phyloP scores from a whole-genome alignment of 805 yeast genomes.

The Monosporozyma aerobia region DNA sequence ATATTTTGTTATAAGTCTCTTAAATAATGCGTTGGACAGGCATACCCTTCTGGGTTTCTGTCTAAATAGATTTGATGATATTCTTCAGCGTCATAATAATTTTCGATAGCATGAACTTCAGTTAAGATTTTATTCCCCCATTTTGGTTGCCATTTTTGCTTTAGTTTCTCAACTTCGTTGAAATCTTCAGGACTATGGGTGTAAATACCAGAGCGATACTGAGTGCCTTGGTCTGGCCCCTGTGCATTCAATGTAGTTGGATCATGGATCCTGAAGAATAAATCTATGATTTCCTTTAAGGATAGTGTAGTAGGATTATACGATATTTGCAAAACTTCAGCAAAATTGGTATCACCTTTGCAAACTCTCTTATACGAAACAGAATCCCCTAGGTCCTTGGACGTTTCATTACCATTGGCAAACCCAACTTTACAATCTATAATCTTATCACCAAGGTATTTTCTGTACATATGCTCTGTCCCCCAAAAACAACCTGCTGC shows the following conservation, averaged over 20 bases:
- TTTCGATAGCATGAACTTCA: conserved; percentile 51
- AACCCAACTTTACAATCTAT: conserved; percentile 81
- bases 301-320: conserved; percentile 63
- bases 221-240: conserved; percentile 85
- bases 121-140: conserved; percentile 70
- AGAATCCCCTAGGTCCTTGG: conserved; percentile 34
- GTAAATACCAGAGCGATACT: conserved; percentile 79
- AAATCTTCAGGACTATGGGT: conserved; percentile 43
- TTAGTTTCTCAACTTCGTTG: conserved; percentile 36
- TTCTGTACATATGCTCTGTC: conserved; percentile 72
- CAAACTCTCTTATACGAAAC: conserved; percentile 63
- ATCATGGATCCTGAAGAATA: conserved; percentile 88
- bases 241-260: conserved; percentile 79
- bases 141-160: conserved; percentile 51
- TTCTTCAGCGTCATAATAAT: conserved; percentile 90
- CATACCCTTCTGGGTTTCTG: conserved; percentile 78
- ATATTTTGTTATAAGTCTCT: conserved; percentile 35
- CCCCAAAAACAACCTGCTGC: conserved; percentile 84
- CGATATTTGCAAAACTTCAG: conserved; percentile 77
- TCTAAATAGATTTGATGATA: conserved; percentile 81
- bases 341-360: conserved; percentile 61
- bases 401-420: conserved; percentile 58
- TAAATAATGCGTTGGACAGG: conserved; percentile 80
- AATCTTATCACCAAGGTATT: conserved; percentile 52
- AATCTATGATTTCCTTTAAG: conserved; percentile 57